Conservation (phyloP, 257 asterid species). For the Gentiana macrophylla region DNA sequence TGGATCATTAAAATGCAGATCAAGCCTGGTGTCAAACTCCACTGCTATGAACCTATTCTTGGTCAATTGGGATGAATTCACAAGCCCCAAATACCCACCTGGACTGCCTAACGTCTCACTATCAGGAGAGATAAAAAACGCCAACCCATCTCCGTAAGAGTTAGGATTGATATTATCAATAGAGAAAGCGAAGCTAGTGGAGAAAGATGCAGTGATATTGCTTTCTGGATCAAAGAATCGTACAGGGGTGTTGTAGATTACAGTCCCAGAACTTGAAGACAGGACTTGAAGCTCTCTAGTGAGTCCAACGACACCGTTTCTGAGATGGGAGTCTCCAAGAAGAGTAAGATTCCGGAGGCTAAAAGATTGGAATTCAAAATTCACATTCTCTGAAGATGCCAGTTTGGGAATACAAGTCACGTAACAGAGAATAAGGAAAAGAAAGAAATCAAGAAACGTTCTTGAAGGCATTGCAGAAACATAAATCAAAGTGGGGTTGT, state of each 20-base stretch:
- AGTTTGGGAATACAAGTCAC: neutral
- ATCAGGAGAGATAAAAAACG: constrained; percentile 72
- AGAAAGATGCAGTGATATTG: constrained; percentile 65
- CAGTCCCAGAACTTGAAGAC: constrained; percentile 81
- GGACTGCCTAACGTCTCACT: constrained; percentile 67
- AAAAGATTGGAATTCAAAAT: constrained; percentile 67
- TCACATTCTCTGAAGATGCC: constrained; percentile 28
- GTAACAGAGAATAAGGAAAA: constrained; percentile 11
- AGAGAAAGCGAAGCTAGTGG: constrained; percentile 62
- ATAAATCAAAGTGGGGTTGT: neutral
- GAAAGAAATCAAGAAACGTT: constrained; percentile 25
- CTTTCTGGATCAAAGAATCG: constrained; percentile 49
- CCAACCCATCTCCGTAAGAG: constrained; percentile 76
- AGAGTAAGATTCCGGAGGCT: constrained; percentile 67
- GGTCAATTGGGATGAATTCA: constrained; percentile 56
- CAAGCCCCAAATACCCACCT: constrained; percentile 79
- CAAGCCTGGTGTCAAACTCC: constrained; percentile 74
- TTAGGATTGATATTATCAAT: constrained; percentile 49
- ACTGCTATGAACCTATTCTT: constrained; percentile 70
- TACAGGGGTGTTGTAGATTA: constrained; percentile 66
- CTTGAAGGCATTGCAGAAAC: constrained; percentile 28
- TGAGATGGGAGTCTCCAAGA: constrained; percentile 86
- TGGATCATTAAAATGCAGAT: constrained; percentile 62
- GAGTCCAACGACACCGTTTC: constrained; percentile 76
- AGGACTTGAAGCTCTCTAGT: constrained; percentile 76